Base-by-base conservation (phyloP, 176 grass and related monocot species). In the Areca catechu region DNA sequence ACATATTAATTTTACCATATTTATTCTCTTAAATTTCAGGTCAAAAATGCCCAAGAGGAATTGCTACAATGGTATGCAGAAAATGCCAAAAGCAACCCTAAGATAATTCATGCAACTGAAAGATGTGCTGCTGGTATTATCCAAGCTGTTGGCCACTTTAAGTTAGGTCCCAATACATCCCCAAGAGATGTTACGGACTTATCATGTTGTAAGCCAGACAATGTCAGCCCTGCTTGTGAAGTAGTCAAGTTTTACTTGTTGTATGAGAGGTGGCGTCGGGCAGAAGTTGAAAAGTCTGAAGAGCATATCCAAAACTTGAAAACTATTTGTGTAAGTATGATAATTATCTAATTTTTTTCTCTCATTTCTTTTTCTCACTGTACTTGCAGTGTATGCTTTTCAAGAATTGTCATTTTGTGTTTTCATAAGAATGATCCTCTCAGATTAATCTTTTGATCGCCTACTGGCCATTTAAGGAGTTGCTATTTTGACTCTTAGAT, bases 21-120 rank as follows among this genome's bases (percentile, higher is more conserved):
- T 18, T 29, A 34, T 18, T 3, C 9, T 47, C 58, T n/a, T 56
- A 56, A 63, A 61, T 52, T 82, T 82, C 71, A 97, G 92, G 92
- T 97, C 21, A 73, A 72, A 68, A 97, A 91, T 83, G 80, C 92
- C 65, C 81, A 81, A 67, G 86, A 88, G 72, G 92, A 97, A 51
- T 63, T 97, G 60, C 69, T 91, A 58, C 75, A 85, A 51, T 97
- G 92, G 92, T 80, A 97, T 53, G 62, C 77, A 71, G 65, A 85
- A 63, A 91, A 91, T 60, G 86, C 71, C 58, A 85, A 56, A 61
- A 48, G 57, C 16, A 82, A 88, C 34, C 50, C 52, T 58, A 80
- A 77, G 24, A 75, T 97, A 67, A 75, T 91, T 72, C 72, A 80
- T 80, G 83, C 92, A 73, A 91, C 71, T 49, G 72, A 97, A 75